A percentile compares a stretch with the other conserved stretches of the same genome.
Conservation (phyloP, 2,329 filamentous ascomycete species). For the Chaetomium olivaceum region DNA sequence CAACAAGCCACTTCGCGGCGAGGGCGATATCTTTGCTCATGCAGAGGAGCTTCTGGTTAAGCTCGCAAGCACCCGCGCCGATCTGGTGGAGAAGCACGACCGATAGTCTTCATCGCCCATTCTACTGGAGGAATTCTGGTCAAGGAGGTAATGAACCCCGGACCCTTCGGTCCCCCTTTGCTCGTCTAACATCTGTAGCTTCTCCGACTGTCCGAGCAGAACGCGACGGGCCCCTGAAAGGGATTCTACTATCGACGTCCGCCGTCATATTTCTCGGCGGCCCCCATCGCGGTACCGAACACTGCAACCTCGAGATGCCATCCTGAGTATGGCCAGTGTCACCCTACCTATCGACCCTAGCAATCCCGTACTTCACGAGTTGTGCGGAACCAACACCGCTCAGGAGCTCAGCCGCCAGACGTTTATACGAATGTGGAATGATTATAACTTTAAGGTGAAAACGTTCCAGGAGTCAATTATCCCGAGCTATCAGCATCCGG, state of each 20-base stretch:
- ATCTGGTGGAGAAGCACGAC: slow-evolving; percentile 24
- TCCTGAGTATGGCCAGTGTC: slow-evolving; percentile 36
- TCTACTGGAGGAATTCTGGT: slow-evolving; percentile 38
- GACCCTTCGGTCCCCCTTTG: background rate
- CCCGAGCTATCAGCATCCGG: slow-evolving; percentile 22
- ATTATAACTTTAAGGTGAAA: slow-evolving; percentile 40
- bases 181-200: slow-evolving; percentile 28
- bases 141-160: slow-evolving; percentile 35
- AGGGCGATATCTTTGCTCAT: slow-evolving; percentile 37
- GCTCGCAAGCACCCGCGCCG: slow-evolving; percentile 29
- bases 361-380: slow-evolving; percentile 33
- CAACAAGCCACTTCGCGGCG: slow-evolving; percentile 33
- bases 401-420: slow-evolving; percentile 33
- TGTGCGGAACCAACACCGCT: slow-evolving; percentile 33
- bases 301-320: slow-evolving; percentile 35
- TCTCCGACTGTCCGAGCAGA: slow-evolving; percentile 36
- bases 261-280: slow-evolving; percentile 37
- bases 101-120: slow-evolving; percentile 37
- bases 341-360: slow-evolving; percentile 30
- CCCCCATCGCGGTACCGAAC: slow-evolving; percentile 37
- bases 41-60: slow-evolving; percentile 35
- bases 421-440: slow-evolving; percentile 37
- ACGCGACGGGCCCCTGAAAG: slow-evolving; percentile 30
- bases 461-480: slow-evolving; percentile 37
- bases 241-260: slow-evolving; percentile 34